A percentile compares a stretch with the other conserved stretches of the same genome.
Conservation (phyloP, 306 rosid genomes). For the Styphnolobium japonicum region DNA sequence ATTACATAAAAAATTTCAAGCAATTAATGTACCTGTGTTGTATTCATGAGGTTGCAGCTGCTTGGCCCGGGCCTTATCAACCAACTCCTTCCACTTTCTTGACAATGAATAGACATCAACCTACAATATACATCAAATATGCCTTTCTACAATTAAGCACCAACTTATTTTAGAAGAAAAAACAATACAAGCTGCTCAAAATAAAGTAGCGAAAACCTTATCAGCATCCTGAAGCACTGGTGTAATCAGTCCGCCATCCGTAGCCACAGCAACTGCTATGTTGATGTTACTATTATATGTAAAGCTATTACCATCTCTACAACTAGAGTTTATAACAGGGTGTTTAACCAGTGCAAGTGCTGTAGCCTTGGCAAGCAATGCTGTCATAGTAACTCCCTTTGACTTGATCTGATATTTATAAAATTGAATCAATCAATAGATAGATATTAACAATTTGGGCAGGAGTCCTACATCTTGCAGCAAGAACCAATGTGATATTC, state of each 20-base stretch:
- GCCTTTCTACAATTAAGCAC: conserved; percentile 2
- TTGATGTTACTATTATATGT: conserved; percentile 80
- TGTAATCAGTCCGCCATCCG: conserved; percentile 85
- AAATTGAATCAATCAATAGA: conserved; percentile 2
- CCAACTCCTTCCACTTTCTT: conserved; percentile 96
- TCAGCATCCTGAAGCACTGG: conserved; percentile 96
- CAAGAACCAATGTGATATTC: neutral
- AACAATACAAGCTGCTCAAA: neutral
- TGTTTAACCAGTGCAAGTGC: conserved; percentile 88
- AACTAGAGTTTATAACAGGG: conserved; percentile 87
- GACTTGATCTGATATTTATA: conserved; percentile 62
- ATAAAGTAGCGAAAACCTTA: conserved; percentile 53
- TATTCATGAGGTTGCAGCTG: conserved; percentile 95
- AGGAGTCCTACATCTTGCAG: too few relatives aligned
- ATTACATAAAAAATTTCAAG: neutral
- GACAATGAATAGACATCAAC: conserved; percentile 86
- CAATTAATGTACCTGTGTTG: conserved; percentile 53
- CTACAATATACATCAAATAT: conserved; percentile 39
- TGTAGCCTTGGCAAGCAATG: conserved; percentile 97
- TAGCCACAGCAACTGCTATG: conserved; percentile 93
- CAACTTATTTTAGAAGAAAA: neutral
- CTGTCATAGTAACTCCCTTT: conserved; percentile 99
- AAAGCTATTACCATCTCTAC: conserved; percentile 97
- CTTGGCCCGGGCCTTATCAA: conserved; percentile 94
- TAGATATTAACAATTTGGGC: neutral